Base-by-base conservation (phyloP, 2,329 filamentous ascomycete genomes). In the Aspergillus vadensis region DNA sequence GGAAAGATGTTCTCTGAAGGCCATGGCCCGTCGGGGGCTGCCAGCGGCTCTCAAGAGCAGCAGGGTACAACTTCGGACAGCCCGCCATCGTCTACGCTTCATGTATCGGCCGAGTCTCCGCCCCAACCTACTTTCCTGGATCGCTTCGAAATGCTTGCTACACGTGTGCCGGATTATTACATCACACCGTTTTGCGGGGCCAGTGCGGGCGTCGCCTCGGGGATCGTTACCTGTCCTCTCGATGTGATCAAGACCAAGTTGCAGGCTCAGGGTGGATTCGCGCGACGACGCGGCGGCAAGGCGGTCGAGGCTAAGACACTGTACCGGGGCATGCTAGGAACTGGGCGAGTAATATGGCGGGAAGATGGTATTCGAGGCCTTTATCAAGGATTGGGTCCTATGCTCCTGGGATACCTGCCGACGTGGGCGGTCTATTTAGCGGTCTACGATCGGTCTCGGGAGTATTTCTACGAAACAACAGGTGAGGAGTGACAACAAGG, bases 161-260 rank as follows among this genome's bases (percentile, higher is more conserved):
- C 77, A 61, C 77, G 75, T 39, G 74, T 88, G 54, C 85, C 86
- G 30, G 80, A 83, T 60, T 76, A 79, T 54, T 83, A 82, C 61
- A 80, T 98, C 75, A 91, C 96, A 75, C 91, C 92, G 64, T 82
- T 97, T 59, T 89, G 92, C 47, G 95, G 95, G 58, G 94, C 93
- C 52, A 83, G 91, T 60, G 94, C 93, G 54, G 95, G 95, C 53
- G 91, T 98, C 71, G 92, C 92, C 21, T 97, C 93, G 7, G 95
- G 95, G 54, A 86, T 99, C 58, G 91, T 97, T 66, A 98, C 94
- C 56, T 99, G 95, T 76, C 95, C 95, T 44, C 88, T 99, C 68
- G 95, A 99, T 82, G 95, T 99, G 64, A 98, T 99, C 78, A 99
- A 99, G 82, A 99, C 95, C 48, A 98, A 97, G 78, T 80, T 99